These are phyloP conservation scores for Aspergillus cejpii DNA, from an alignment of 2,329 filamentous ascomycete genomes.

Conservation along the genomic window DNA sequence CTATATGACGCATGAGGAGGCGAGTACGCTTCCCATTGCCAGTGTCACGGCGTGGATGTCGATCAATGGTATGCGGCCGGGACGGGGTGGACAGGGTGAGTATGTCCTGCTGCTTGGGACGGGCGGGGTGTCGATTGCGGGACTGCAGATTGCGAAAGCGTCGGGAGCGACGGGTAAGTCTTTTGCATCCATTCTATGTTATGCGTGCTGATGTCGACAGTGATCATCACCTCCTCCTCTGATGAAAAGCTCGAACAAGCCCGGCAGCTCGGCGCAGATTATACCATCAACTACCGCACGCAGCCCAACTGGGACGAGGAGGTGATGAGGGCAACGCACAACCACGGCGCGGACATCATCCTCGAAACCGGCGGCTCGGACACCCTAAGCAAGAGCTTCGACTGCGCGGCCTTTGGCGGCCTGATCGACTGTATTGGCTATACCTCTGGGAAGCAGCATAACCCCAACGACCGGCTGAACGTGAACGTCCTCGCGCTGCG, in stretches of 20 bases:
- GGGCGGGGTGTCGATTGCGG: conserved; percentile 44
- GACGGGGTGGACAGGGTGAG: conserved; percentile 41
- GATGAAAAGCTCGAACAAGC: conserved; percentile 47
- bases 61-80: conserved; percentile 40
- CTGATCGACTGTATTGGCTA: conserved; percentile 46
- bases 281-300: conserved; percentile 47
- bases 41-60: conserved; percentile 48
- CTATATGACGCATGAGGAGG: conserved; percentile 35
- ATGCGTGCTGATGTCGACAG: conserved; percentile 25
- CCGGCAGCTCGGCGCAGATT: conserved; percentile 45
- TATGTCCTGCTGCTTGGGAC: conserved; percentile 52
- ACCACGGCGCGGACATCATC: conserved; percentile 47
- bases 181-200: neutral
- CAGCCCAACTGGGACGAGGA: conserved; percentile 43
- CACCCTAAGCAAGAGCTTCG: conserved; percentile 46
- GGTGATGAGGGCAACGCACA: conserved; percentile 40
- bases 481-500: conserved; percentile 52
- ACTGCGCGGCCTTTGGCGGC: conserved; percentile 42
- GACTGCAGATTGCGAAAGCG: conserved; percentile 45
- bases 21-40: conserved; percentile 41
- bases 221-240: conserved; percentile 48
- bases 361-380: conserved; percentile 48
- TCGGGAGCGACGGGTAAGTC: conserved; percentile 38
- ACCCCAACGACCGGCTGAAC: conserved; percentile 49
- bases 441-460: conserved; percentile 50